Evolutionary conservation across 345 rosid species (phyloP), one percentile per base, ranked within the genome.

Genomic region (Pseudoturritis turrita): DNA sequence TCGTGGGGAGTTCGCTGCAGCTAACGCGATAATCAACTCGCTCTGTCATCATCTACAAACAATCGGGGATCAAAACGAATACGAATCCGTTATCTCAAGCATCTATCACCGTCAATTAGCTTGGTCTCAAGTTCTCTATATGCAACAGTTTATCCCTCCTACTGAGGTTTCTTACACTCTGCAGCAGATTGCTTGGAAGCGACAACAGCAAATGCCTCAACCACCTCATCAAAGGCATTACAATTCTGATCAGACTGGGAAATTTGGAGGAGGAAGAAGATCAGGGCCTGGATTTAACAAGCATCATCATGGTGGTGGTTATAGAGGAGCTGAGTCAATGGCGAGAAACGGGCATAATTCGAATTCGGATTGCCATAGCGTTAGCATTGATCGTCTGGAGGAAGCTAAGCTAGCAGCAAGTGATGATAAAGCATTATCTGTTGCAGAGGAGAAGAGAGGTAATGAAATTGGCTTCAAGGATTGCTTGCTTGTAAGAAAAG

Each of bases 1-100:
- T 57, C 84, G 94, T 10, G 84, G 91, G 49, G 98, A 95, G 75
- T 92, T 95, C 7, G 98, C 98, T 0, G 97, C 99, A 1, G 92
- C 99, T 57, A 95, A 95, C 60, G 92, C 97, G 5, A 92, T 92
- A 4, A 90, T 95, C 39, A 94, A 92, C 71, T 77, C 84, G 7
- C 85, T 95, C 17, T 86, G 90, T 55, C 85, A 86, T 4, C 98
- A 95, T 72, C 65, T 95, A 53, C 65, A 81, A 7, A 69, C 84
- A 1, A 75, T 86, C 2, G 94, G 97, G 4, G 97, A 86, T 36
- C 85, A 83, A 0, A 88, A 92, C 3, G 98, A 95, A 58, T 90
- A 95, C 57, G 96, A 87, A 6, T 12, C 61, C 0, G 96, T 82
- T 51, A 46, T 86, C 19, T 81, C 79, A 49, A 62, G 71, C 69